Percentiles rank a stretch among this genome's conserved stretches.
phyloP scores from a whole-genome alignment of 1,284 basidiomycete genomes.

The Bjerkandera adusta region DNA sequence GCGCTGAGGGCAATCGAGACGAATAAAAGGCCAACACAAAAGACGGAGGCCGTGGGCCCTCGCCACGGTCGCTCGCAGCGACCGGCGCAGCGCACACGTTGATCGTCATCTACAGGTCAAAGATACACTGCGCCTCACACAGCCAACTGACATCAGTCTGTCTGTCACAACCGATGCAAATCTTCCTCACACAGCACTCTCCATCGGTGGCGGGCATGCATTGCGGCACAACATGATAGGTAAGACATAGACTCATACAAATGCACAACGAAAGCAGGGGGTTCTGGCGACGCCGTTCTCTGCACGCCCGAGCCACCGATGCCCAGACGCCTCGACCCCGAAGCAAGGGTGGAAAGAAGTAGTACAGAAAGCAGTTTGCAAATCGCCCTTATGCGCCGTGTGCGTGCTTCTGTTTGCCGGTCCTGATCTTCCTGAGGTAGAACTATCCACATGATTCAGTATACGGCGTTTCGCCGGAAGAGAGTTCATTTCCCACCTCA shows the following conservation, averaged over 20 bases:
- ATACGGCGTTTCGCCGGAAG: constrained; percentile 15
- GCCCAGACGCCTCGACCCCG: constrained; percentile 21
- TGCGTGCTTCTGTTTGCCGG: constrained; percentile 92
- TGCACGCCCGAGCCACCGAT: constrained; percentile 16
- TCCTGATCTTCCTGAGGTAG: constrained; percentile 90
- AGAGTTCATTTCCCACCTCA: constrained; percentile 53
- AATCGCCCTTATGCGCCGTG: constrained; percentile 40
- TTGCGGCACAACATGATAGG: constrained; percentile 25
- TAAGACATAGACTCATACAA: constrained; percentile 30
- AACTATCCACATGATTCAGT: constrained; percentile 51
- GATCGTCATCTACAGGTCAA: too few species aligned
- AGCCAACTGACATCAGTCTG: constrained; percentile 3
- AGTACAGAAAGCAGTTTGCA: background rate
- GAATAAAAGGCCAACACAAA: too few species aligned
- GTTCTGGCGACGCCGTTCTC: constrained; percentile 23
- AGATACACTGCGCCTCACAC: too few species aligned
- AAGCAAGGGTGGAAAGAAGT: constrained; percentile 12
- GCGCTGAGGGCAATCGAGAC: too few species aligned
- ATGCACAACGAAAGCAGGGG: constrained; percentile 15
- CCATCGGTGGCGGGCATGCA: constrained; percentile 24
- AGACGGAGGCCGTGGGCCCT: too few species aligned
- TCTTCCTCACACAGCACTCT: constrained; percentile 4
- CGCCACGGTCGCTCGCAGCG: too few species aligned
- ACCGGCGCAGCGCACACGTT: too few species aligned
- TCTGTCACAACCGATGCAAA: background rate